Evolutionary conservation across 2,329 filamentous ascomycete species (phyloP), one percentile per base, ranked within the genome.

Genomic region (Fusarium sp.): DNA sequence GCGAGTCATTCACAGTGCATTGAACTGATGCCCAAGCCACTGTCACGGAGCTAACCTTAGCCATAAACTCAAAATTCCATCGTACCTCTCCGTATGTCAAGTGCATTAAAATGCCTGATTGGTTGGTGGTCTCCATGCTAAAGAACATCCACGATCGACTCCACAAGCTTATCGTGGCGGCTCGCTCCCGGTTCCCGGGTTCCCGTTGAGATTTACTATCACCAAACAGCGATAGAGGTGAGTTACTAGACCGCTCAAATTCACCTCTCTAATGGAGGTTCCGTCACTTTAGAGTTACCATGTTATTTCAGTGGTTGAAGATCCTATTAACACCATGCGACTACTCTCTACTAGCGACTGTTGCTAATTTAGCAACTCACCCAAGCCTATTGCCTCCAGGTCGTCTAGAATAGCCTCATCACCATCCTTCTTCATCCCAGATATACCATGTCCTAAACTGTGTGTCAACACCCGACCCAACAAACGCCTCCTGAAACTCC

Each of bases 51-150:
- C 53, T 33, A 33, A 9, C 19, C 3, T 11, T 23, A 2, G 19
- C 28, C 11, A 32, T 8, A 25, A 56, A 56, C 53, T 16, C n/a
- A 32, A 56, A 33, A 28, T 5, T 11, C 6, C 6, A 53, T 10
- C 50, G 6, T 23, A 1, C n/a, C n/a, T 37, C n/a, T 13, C 12
- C 5, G 9, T 18, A 38, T 53, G 18, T 9, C 19, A 11, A 16
- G 6, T 15, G 13, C 13, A 3, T 2, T 12, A 21, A 0, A 2
- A 35, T 19, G 5, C 11, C 1, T 8, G 0, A 6, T 18, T 53
- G 33, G 9, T 3, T 28, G 16, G 10, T 35, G 4, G 9, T 9
- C 9, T 16, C 6, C 5, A 2, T 13, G 10, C 2, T 2, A 11
- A 4, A 16, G 0, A 7, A 5, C 12, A 21, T 28, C 18, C 13